phyloP scores from a whole-genome alignment of 1,284 basidiomycete genomes.

The Volvariella volvacea region DNA sequence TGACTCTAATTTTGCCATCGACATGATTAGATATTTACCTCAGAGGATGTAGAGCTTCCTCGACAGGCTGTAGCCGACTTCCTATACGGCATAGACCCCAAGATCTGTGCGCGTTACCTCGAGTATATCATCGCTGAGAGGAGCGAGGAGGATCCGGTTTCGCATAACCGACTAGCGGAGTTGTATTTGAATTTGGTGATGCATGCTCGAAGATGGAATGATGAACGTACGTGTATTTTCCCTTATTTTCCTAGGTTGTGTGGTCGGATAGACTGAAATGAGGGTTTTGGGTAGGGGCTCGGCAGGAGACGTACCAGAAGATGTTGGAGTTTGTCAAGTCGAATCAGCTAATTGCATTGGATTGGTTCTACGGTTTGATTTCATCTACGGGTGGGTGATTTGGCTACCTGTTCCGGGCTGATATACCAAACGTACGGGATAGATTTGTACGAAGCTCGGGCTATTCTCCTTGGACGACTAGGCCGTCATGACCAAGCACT shows the following conservation, averaged over 20 bases:
- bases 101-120: constrained; percentile 75
- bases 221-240: constrained; percentile 38
- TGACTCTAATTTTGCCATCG: background rate
- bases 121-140: constrained; percentile 79
- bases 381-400: constrained; percentile 58
- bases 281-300: constrained; percentile 5
- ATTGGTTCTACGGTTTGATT: constrained; percentile 73
- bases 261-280: background rate
- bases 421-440: constrained; percentile 3
- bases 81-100: constrained; percentile 64
- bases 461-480: constrained; percentile 83
- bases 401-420: background rate
- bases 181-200: constrained; percentile 72
- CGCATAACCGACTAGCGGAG: constrained; percentile 87
- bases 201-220: constrained; percentile 43
- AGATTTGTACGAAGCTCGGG: constrained; percentile 85
- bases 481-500: constrained; percentile 91
- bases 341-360: constrained; percentile 70
- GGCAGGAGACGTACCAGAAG: constrained; percentile 52
- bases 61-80: constrained; percentile 68
- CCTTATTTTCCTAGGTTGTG: background rate
- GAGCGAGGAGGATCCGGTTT: constrained; percentile 58
- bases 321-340: constrained; percentile 74
- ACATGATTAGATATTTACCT: constrained; percentile 77
- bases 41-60: constrained; percentile 90